A percentile compares a stretch with the other conserved stretches of the same genome.
Evolutionary conservation across 495 filamentous ascomycete species (phyloP).

Genomic region (Jackrogersella minutella): DNA sequence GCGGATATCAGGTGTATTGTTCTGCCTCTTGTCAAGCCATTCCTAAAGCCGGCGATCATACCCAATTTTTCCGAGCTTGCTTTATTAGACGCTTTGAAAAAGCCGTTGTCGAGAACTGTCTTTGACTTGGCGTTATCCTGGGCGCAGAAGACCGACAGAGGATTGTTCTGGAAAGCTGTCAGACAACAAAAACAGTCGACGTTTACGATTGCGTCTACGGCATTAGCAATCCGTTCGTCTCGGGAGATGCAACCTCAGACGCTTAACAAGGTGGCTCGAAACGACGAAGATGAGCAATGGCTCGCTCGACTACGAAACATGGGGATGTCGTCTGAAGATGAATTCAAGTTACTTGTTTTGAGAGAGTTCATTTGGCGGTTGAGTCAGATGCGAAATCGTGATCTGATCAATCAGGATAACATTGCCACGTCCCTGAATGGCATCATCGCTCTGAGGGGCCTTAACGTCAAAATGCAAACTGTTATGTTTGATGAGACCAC

Average conservation of each 20-base stretch:
- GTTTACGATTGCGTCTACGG: conserved; percentile 68
- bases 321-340: conserved; percentile 84
- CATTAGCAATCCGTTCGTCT: conserved; percentile 44
- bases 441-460: conserved; percentile 72
- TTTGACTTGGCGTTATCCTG: conserved; percentile 87
- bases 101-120: conserved; percentile 77
- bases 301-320: conserved; percentile 81
- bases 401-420: conserved; percentile 50
- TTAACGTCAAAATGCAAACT: conserved; percentile 81
- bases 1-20: conserved; percentile 87
- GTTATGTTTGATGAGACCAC: conserved; percentile 87
- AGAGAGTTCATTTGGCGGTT: conserved; percentile 93
- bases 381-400: conserved; percentile 70
- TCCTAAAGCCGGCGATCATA: conserved; percentile 73
- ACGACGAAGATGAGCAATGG: conserved; percentile 98
- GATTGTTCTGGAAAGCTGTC: conserved; percentile 84
- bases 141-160: conserved; percentile 80
- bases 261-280: conserved; percentile 65
- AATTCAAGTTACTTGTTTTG: conserved; percentile 86
- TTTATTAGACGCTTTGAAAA: conserved; percentile 84
- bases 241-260: conserved; percentile 45
- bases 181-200: conserved; percentile 64
- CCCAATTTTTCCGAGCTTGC: conserved; percentile 71
- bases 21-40: conserved; percentile 78
- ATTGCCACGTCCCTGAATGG: conserved; percentile 65